Evolutionary conservation across 768 basidiomycete species (phyloP), one percentile per base, ranked within the genome.

Genomic region (Trametes punicea): DNA sequence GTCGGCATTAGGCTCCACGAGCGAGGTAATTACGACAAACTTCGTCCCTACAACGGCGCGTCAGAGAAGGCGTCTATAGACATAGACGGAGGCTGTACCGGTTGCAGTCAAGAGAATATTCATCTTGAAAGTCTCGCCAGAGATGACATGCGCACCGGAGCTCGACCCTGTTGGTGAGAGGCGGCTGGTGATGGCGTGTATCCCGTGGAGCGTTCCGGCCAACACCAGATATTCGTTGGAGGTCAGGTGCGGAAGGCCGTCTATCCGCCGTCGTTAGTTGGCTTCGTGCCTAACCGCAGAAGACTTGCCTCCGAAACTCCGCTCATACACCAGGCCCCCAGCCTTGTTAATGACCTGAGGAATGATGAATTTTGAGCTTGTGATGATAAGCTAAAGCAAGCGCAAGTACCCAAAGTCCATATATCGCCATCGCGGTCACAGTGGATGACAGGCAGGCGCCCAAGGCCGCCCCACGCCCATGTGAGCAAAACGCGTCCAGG

Each of bases 131-230:
- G 85, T 83, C 67, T 98, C 97, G 13, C 88, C 92, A 67, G 98
- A 96, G 61, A 98, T 95, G n/a, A 93, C 86, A 66, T 98, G 89
- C 7, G 88, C 90, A 16, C 93, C 93, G 15, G 93, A 94, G 67
- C 89, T 88, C 20, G 79, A 65, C 4, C 88, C 88, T 16, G 80
- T 82, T 2, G 97, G 96, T 4, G 90, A 93, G 41, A 99, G 76
- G 40, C 91, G 83, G 60, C 88, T 87, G 0, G 96, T 98, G 64
- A 98, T 98, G n/a, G 97, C 97, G 65, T 98, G 97, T 26, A 99
- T 96, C 47, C 96, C 95, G 61, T 98, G 97, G 33, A 98, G 73
- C 13, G 97, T 98, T 40, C 96, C 96, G 2, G 97, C 97, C 36
- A 98, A 82, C 16, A 98, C 91, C 51, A 99, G 84, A 62, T 93